Percentiles rank a stretch among this genome's conserved stretches.
These are phyloP conservation scores for Sarocladium kiliense DNA, from an alignment of 2,329 filamentous ascomycete species.

Conservation along the genomic window DNA sequence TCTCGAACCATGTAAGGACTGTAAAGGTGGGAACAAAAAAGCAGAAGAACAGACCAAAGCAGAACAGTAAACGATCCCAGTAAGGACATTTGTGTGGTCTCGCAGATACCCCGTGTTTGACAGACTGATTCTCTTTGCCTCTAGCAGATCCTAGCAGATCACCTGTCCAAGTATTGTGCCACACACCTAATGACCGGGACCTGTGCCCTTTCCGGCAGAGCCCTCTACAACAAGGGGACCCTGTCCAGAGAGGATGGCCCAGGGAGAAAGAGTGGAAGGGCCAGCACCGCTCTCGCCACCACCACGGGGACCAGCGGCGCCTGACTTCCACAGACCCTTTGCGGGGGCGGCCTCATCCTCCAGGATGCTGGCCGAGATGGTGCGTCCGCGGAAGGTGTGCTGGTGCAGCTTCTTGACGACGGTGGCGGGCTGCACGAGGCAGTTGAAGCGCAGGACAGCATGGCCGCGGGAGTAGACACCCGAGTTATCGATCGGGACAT, in stretches of 20 bases:
- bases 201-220: background rate
- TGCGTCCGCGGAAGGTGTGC: conserved; percentile 19
- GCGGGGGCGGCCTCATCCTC: conserved; percentile 14
- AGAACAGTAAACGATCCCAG: too few species aligned
- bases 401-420: conserved; percentile 21
- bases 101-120: too few species aligned
- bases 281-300: background rate
- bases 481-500: conserved; percentile 9
- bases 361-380: conserved; percentile 18
- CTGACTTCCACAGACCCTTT: background rate
- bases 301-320: background rate
- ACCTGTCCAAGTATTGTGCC: background rate
- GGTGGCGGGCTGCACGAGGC: conserved; percentile 15
- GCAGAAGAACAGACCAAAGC: too few species aligned
- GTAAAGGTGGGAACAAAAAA: too few species aligned
- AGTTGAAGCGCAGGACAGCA: conserved; percentile 20
- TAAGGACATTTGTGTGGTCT: too few species aligned
- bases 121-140: background rate
- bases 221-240: background rate
- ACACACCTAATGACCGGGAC: background rate
- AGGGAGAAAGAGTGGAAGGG: background rate
- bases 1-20: too few species aligned
- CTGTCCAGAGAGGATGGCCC: background rate
- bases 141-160: background rate
- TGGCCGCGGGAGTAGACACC: conserved; percentile 21